Conservation (phyloP, 176 grass and related monocot species). For the Carex pumila region DNA sequence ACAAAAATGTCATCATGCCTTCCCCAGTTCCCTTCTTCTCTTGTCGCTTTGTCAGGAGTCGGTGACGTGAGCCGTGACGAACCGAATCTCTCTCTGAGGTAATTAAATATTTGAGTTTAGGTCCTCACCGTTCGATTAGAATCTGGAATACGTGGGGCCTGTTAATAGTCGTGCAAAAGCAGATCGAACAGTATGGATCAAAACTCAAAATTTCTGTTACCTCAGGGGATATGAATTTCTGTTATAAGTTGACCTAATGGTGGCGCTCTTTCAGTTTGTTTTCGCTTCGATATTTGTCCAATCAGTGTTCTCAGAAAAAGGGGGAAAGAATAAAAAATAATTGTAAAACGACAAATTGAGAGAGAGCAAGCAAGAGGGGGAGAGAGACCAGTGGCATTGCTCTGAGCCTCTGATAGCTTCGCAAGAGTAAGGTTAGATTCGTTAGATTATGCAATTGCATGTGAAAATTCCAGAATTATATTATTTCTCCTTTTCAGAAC, state of each 20-base stretch:
- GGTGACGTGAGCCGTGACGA: not conserved
- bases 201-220: not conserved
- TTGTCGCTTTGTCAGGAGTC: too few relatives aligned
- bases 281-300: too few relatives aligned
- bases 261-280: not conserved
- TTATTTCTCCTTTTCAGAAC: not conserved
- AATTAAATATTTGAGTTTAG: too few relatives aligned
- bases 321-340: not conserved
- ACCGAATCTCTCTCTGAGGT: not conserved
- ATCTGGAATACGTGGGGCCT: too few relatives aligned
- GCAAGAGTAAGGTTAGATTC: not conserved
- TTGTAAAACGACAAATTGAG: too few relatives aligned
- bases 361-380: not conserved
- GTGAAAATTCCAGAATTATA: not conserved
- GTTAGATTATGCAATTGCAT: not conserved
- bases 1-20: not conserved
- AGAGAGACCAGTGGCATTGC: not conserved
- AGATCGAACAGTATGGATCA: too few relatives aligned
- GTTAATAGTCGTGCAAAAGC: too few relatives aligned
- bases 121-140: too few relatives aligned
- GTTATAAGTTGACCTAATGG: too few relatives aligned
- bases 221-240: too few relatives aligned
- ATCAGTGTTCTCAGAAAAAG: too few relatives aligned
- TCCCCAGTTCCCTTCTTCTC: too few relatives aligned
- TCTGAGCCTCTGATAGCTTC: not conserved